phyloP scores from a whole-genome alignment of 257 asterid genomes.

The Primulina eburnea region DNA sequence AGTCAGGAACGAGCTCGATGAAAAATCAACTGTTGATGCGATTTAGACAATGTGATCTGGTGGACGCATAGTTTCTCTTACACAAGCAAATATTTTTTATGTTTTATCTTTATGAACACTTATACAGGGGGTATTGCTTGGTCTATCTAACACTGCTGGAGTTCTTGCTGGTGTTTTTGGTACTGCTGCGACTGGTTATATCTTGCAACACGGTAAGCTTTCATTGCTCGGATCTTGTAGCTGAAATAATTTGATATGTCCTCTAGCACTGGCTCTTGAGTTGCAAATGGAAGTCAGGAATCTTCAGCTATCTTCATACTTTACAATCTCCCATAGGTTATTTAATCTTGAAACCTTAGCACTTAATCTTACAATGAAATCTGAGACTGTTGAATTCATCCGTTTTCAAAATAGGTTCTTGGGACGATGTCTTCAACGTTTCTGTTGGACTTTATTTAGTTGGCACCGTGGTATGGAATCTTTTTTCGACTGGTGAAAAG shows the following conservation, averaged over 20 bases:
- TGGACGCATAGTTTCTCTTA: neutral
- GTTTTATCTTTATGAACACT: slow-evolving; percentile 3
- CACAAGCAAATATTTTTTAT: neutral
- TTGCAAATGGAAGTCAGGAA: neutral
- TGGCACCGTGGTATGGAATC: slow-evolving; percentile 81
- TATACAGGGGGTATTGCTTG: slow-evolving; percentile 83
- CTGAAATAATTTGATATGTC: neutral
- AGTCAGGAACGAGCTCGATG: neutral
- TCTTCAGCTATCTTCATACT: neutral
- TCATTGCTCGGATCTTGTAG: slow-evolving; percentile 6
- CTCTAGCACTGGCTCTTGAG: neutral
- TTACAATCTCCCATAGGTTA: neutral
- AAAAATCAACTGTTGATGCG: slow-evolving; percentile 10
- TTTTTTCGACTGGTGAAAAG: slow-evolving; percentile 87
- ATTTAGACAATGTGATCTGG: neutral
- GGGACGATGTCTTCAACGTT: slow-evolving; percentile 76
- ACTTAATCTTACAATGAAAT: neutral
- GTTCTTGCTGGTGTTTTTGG: slow-evolving; percentile 92
- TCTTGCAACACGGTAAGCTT: slow-evolving; percentile 77
- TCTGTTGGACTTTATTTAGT: slow-evolving; percentile 78
- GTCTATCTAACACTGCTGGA: slow-evolving; percentile 90
- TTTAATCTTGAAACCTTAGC: neutral
- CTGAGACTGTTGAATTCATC: neutral
- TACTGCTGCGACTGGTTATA: slow-evolving; percentile 90
- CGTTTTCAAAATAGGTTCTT: slow-evolving; percentile 54